Evolutionary conservation across 75 land plant species (phyloP), one percentile per base, ranked within the genome.

Genomic region (Sequoia sempervirens): DNA sequence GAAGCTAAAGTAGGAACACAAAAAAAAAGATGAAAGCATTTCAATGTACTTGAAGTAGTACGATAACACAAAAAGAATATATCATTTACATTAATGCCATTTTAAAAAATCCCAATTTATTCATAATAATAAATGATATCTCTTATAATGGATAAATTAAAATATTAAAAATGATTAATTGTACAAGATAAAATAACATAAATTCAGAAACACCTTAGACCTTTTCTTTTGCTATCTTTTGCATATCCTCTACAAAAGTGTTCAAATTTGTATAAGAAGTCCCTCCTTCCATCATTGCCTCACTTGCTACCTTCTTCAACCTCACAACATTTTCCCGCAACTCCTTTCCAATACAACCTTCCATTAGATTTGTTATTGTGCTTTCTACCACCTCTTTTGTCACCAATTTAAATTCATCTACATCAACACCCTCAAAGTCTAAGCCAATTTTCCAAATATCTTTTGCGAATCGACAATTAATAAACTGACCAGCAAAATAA

Each of bases 401-500:
- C 64, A 82, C 83, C 43, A 58, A 11, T 47, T 82, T 52, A 7
- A 6, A 34, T 15, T 58, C 83, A 32, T 38, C 76, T 1, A 15
- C 43, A 5, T 74, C 76, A 14, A 74, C 76, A 8, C 83, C 64
- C 32, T 58, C 28, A 40, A 82, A 54, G 20, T 53, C 38, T 70
- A 82, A 56, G 23, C 83, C 83, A 1, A 82, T 40, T 70, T 82
- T 56, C 83, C 83, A 82, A 14, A 38, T 28, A 2, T 82, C 70
- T 4, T 32, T 36, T 3, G 66, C 43, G 3, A 50, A 58, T 37
- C 66, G 69, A n/a, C 80, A 83, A 28, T 83, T 74, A 7, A 43
- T 41, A 40, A 32, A 53, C 80, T 86, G 86, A 58, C 76, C 86
- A 14, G 26, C 26, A 30, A 28, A 38, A 83, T 73, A 74, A 0